phyloP scores from a whole-genome alignment of 116 monocot species.

The Zostera marina region DNA sequence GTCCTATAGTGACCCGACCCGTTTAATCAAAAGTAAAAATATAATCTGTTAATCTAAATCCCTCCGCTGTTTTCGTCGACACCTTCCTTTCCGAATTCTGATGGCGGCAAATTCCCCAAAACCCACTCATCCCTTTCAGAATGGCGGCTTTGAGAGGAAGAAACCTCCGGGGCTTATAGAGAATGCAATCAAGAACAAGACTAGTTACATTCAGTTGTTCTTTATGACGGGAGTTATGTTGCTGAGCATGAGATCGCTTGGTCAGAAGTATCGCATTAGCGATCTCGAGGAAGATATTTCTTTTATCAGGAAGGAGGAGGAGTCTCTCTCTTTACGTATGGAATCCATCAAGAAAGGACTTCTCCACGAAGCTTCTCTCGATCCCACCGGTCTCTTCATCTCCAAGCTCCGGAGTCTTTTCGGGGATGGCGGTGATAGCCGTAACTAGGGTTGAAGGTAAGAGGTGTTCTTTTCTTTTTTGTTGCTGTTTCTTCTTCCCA shows the following conservation, averaged over 20 bases:
- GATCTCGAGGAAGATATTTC: conserved; percentile 56
- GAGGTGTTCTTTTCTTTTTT: conserved; percentile 3
- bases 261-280: conserved; percentile 82
- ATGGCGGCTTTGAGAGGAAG: conserved; percentile 4
- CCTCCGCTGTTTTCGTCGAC: too few species aligned
- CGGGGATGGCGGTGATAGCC: conserved; percentile 2
- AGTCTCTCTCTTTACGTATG: conserved; percentile 49
- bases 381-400: conserved; percentile 46
- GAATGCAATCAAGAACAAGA: conserved; percentile 74
- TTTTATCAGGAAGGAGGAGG: conserved; percentile 53
- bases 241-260: conserved; percentile 58
- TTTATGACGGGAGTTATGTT: conserved; percentile 69
- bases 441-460: conserved; percentile 4
- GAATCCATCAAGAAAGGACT: conserved; percentile 39
- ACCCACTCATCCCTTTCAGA: conserved; percentile 1
- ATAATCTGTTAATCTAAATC: too few species aligned
- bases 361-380: conserved; percentile 45
- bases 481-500: neutral
- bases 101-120: conserved; percentile 1
- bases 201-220: conserved; percentile 61
- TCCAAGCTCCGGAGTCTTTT: conserved; percentile 51
- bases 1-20: too few species aligned
- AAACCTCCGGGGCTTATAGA: conserved; percentile 35
- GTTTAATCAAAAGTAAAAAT: too few species aligned
- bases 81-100: neutral